A percentile compares a stretch with the other conserved stretches of the same genome.
These are phyloP conservation scores for Hypsizygus marmoreus DNA, from an alignment of 768 basidiomycete species.

Conservation along the genomic window DNA sequence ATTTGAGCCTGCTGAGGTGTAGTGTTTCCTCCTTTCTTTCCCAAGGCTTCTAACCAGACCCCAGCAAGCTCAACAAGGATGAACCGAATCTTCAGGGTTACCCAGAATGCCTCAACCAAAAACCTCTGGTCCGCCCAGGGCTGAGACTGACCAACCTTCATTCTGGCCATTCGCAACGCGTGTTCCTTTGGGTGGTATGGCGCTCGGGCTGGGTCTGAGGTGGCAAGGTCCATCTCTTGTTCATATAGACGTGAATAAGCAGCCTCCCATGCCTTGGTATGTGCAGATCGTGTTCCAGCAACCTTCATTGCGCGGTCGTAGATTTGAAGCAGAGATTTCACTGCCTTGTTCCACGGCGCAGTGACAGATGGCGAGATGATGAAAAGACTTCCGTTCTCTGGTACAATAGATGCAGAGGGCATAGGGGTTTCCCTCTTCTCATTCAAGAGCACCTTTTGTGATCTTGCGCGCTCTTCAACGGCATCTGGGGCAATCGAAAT, in stretches of 20 bases:
- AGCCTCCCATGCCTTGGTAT: slow-evolving; percentile 61
- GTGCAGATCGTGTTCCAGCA: slow-evolving; percentile 52
- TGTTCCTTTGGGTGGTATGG: slow-evolving; percentile 45
- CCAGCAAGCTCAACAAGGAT: slow-evolving; percentile 46
- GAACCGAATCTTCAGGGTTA: slow-evolving; percentile 54
- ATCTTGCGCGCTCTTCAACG: slow-evolving; percentile 20
- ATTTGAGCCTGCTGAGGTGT: slow-evolving; percentile 29
- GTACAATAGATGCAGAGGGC: slow-evolving; percentile 12
- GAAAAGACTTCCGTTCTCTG: slow-evolving; percentile 17
- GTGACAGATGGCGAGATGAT: slow-evolving; percentile 31
- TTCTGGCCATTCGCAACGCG: slow-evolving; percentile 53
- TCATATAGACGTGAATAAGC: slow-evolving; percentile 55
- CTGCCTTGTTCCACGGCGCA: slow-evolving; percentile 40
- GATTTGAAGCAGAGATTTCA: slow-evolving; percentile 33
- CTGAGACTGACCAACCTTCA: slow-evolving; percentile 55
- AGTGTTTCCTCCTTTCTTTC: slow-evolving; percentile 18
- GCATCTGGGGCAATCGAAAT: slow-evolving; percentile 15
- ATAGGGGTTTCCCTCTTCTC: slow-evolving; percentile 7
- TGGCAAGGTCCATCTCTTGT: slow-evolving; percentile 40
- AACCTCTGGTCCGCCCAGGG: slow-evolving; percentile 63
- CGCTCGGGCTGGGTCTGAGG: slow-evolving; percentile 31
- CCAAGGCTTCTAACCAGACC: slow-evolving; percentile 37
- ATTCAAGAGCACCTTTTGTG: slow-evolving; percentile 11
- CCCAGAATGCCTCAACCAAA: slow-evolving; percentile 61
- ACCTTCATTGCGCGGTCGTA: slow-evolving; percentile 44